Conservation (phyloP, 31 red algal species). For the Porphyra umbilicalis region DNA sequence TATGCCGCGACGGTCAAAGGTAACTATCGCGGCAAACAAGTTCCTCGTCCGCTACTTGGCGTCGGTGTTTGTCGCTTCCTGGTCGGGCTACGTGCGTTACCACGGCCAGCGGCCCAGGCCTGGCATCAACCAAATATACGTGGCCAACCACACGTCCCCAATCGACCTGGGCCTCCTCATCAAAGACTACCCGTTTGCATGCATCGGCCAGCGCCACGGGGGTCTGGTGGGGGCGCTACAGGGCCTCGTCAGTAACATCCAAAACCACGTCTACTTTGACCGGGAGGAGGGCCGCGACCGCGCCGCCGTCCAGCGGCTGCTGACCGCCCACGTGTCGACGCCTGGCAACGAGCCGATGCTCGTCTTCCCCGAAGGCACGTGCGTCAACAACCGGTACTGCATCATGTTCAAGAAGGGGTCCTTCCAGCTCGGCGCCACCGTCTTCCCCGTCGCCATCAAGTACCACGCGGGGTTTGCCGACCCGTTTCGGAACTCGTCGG, state of each 20-base stretch:
- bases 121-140: slow-evolving; percentile 81
- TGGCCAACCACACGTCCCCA: slow-evolving; percentile 76
- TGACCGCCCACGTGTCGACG: slow-evolving; percentile 61
- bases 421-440: slow-evolving; percentile 80
- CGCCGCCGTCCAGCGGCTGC: slow-evolving; percentile 50
- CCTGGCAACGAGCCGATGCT: slow-evolving; percentile 82
- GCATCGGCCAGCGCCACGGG: slow-evolving; percentile 75
- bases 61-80: slow-evolving; percentile 64
- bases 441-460: slow-evolving; percentile 85
- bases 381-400: slow-evolving; percentile 84
- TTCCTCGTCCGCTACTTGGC: slow-evolving; percentile 55
- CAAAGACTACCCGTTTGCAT: slow-evolving; percentile 86
- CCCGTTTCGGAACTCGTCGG: slow-evolving; percentile 81
- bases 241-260: slow-evolving; percentile 68
- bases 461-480: slow-evolving; percentile 77
- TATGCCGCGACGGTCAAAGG: slow-evolving; percentile 36
- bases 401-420: slow-evolving; percentile 95
- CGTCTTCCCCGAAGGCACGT: slow-evolving; percentile 96
- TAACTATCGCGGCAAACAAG: slow-evolving; percentile 21
- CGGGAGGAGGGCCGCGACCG: slow-evolving; percentile 85
- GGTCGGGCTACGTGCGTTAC: slow-evolving; percentile 64
- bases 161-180: slow-evolving; percentile 76
- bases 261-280: slow-evolving; percentile 94
- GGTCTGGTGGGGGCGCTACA: slow-evolving; percentile 74
- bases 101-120: slow-evolving; percentile 63